Conservation (phyloP, 1,284 basidiomycete species). For the Melampsora americana region DNA sequence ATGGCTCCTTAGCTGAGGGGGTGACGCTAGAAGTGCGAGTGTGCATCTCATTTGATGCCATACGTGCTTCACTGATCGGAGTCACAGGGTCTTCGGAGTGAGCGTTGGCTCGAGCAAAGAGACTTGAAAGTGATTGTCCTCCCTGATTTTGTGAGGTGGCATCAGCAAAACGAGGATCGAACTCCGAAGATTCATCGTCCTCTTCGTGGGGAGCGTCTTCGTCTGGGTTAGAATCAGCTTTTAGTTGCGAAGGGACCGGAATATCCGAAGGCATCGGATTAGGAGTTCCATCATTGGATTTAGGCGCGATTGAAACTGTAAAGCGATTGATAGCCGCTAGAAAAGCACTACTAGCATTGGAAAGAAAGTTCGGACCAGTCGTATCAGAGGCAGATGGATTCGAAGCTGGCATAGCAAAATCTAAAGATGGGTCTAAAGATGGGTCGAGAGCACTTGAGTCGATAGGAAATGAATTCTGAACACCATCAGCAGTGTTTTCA, state of each 20-base stretch:
- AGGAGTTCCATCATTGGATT: not conserved
- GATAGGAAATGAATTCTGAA: not conserved
- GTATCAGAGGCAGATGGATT: not conserved
- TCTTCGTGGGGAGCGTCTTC: conserved; percentile 30
- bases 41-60: not conserved
- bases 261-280: not conserved
- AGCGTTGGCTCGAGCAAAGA: not conserved
- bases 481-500: no score
- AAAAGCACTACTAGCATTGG: not conserved
- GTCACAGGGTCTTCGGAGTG: not conserved
- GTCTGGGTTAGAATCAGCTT: conserved; percentile 15
- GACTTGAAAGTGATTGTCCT: not conserved
- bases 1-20: not conserved
- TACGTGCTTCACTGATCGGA: not conserved
- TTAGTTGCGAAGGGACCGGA: not conserved
- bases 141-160: not conserved
- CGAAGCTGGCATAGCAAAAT: not conserved
- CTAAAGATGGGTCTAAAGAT: not conserved
- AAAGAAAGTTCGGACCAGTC: not conserved
- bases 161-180: conserved; percentile 14
- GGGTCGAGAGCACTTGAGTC: not conserved
- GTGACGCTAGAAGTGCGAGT: not conserved
- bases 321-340: not conserved
- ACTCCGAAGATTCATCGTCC: conserved; percentile 6
- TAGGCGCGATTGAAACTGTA: not conserved